Conservation (phyloP, 176 grass and related monocot genomes). For the Cymbopogon citratus region DNA sequence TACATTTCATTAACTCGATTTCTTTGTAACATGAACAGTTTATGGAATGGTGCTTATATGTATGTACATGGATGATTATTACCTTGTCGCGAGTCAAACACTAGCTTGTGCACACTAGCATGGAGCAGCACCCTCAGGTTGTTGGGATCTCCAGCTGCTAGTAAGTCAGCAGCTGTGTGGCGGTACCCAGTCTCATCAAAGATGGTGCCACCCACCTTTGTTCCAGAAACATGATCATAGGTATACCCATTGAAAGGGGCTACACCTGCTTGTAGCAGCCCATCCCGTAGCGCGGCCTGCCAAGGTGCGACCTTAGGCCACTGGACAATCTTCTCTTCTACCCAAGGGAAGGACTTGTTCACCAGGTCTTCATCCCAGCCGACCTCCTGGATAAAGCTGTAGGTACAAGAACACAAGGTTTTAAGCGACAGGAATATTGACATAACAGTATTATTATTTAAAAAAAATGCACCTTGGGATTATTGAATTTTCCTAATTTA, state of each 20-base stretch:
- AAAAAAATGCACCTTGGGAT: background rate
- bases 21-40: background rate
- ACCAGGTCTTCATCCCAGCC: constrained; percentile 73
- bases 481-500: background rate
- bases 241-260: constrained; percentile 85
- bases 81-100: constrained; percentile 51
- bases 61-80: constrained; percentile 1
- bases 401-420: constrained; percentile 19
- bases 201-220: constrained; percentile 82
- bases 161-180: constrained; percentile 77
- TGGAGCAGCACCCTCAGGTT: constrained; percentile 71
- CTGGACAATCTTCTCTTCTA: constrained; percentile 62
- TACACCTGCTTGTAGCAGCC: constrained; percentile 61
- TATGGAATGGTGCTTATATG: background rate
- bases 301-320: constrained; percentile 83
- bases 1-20: background rate
- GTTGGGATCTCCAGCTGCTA: constrained; percentile 51
- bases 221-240: constrained; percentile 70
- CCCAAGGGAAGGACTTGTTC: constrained; percentile 77
- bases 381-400: constrained; percentile 55
- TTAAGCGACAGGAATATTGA: background rate
- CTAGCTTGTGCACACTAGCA: constrained; percentile 61
- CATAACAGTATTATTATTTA: background rate
- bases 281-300: constrained; percentile 62
- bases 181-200: constrained; percentile 70